A percentile compares a stretch with the other conserved stretches of the same genome.
These are phyloP conservation scores for Mycena albidolilacea DNA, from an alignment of 768 basidiomycete genomes.

Conservation along the genomic window DNA sequence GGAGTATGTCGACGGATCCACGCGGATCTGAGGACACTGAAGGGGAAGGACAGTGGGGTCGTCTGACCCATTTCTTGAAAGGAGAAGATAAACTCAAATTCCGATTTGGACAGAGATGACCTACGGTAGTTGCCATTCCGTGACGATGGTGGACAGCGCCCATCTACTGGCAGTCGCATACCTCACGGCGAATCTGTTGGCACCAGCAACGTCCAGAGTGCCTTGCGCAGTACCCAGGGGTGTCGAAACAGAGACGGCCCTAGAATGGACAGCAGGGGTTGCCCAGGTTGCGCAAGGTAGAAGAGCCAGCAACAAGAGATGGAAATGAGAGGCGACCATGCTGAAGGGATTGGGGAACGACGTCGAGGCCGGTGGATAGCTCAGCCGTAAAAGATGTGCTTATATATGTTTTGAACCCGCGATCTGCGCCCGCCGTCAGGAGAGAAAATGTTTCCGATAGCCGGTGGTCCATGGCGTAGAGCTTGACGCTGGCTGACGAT, in stretches of 20 bases:
- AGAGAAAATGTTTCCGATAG: constrained; percentile 1
- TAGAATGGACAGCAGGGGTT: constrained; percentile 2
- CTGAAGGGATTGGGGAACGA: neutral
- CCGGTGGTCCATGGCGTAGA: constrained; percentile 3
- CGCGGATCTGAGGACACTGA: constrained; percentile 77
- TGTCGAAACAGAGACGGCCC: constrained; percentile 50
- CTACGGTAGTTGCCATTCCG: constrained; percentile 76
- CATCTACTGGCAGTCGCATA: constrained; percentile 78
- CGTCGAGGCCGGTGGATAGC: neutral
- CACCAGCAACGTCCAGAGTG: constrained; percentile 60
- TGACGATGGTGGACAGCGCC: constrained; percentile 66
- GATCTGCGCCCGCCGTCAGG: constrained; percentile 12
- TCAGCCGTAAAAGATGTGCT: neutral
- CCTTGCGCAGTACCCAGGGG: constrained; percentile 74
- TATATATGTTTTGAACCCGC: constrained; percentile 23
- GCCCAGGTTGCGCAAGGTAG: constrained; percentile 18
- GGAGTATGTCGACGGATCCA: constrained; percentile 63
- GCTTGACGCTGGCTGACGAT: neutral
- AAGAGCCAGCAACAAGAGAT: neutral
- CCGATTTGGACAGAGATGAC: constrained; percentile 38
- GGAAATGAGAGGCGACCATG: constrained; percentile 22
- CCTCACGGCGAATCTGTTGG: constrained; percentile 72
- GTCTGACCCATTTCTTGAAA: constrained; percentile 63
- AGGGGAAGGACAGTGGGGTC: constrained; percentile 72
- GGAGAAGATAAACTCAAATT: neutral